These are phyloP conservation scores for Protea cynaroides DNA, from an alignment of 164 flowering plant genomes.

Conservation along the genomic window DNA sequence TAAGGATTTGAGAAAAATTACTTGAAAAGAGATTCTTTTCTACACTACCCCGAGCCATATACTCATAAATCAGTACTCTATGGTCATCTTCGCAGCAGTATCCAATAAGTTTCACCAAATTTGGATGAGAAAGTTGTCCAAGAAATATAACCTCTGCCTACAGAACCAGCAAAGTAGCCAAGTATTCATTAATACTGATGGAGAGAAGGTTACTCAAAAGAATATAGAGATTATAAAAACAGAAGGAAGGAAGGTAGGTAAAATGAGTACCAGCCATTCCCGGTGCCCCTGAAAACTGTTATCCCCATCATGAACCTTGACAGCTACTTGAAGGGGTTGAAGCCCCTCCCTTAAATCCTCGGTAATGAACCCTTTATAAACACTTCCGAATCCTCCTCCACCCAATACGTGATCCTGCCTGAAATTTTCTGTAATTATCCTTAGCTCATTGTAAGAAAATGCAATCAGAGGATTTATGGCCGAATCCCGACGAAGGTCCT, in stretches of 20 bases:
- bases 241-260: not conserved
- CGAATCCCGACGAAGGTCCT: not conserved
- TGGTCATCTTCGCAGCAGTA: slow-evolving; percentile 3
- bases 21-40: slow-evolving; percentile 7
- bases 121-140: slow-evolving; percentile 4
- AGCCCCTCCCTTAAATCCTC: slow-evolving; percentile 2
- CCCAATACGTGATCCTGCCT: slow-evolving; percentile 1
- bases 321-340: slow-evolving; percentile 2
- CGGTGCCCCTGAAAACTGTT: not conserved
- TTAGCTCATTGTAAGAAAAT: not conserved
- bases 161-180: not conserved
- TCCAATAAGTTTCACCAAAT: slow-evolving; percentile 1
- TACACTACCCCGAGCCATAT: slow-evolving; percentile 2
- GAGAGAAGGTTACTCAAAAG: not conserved
- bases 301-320: slow-evolving; percentile 4
- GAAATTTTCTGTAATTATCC: slow-evolving; percentile 1
- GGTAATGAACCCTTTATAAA: not conserved
- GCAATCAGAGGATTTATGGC: not conserved
- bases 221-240: not conserved
- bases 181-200: not conserved
- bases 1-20: not conserved
- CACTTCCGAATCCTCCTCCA: slow-evolving; percentile 2
- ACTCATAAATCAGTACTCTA: slow-evolving; percentile 1
- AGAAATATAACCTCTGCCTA: slow-evolving; percentile 7
- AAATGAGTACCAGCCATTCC: slow-evolving; percentile 2